Evolutionary conservation across 2,329 filamentous ascomycete genomes (phyloP).

Genomic region (Tricladium varicosporioides): DNA sequence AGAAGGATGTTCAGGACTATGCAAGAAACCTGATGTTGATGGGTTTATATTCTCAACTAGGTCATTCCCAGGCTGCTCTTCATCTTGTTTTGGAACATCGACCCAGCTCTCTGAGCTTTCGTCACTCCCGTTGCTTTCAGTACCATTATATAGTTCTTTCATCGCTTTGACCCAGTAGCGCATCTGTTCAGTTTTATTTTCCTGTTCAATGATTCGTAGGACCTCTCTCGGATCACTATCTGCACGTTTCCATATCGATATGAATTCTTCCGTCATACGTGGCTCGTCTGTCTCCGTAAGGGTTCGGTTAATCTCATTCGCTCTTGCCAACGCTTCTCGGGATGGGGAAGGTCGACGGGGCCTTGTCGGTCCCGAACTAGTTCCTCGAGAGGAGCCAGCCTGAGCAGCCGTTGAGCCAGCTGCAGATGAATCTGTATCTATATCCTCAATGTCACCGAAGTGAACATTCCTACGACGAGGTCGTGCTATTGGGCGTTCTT

Average conservation of each 20-base stretch:
- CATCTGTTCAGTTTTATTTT: slow-evolving; percentile 57
- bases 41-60: background rate
- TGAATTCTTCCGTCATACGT: slow-evolving; percentile 41
- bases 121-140: slow-evolving; percentile 20
- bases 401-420: background rate
- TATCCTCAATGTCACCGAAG: slow-evolving; percentile 17
- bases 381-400: slow-evolving; percentile 1
- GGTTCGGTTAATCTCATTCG: slow-evolving; percentile 29
- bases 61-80: background rate
- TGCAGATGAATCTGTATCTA: background rate
- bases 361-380: slow-evolving; percentile 7
- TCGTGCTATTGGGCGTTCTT: slow-evolving; percentile 24
- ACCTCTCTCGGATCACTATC: slow-evolving; percentile 59
- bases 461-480: slow-evolving; percentile 23
- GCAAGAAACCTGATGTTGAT: background rate
- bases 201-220: slow-evolving; percentile 58
- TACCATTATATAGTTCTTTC: slow-evolving; percentile 29
- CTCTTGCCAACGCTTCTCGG: slow-evolving; percentile 25
- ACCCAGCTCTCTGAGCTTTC: slow-evolving; percentile 28
- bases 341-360: slow-evolving; percentile 17
- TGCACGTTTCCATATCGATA: slow-evolving; percentile 57
- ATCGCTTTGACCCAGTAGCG: slow-evolving; percentile 58
- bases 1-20: background rate
- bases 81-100: slow-evolving; percentile 13
- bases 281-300: slow-evolving; percentile 29